These are phyloP conservation scores for Puccinia coronata DNA, from an alignment of 1,284 basidiomycete species.

Conservation along the genomic window DNA sequence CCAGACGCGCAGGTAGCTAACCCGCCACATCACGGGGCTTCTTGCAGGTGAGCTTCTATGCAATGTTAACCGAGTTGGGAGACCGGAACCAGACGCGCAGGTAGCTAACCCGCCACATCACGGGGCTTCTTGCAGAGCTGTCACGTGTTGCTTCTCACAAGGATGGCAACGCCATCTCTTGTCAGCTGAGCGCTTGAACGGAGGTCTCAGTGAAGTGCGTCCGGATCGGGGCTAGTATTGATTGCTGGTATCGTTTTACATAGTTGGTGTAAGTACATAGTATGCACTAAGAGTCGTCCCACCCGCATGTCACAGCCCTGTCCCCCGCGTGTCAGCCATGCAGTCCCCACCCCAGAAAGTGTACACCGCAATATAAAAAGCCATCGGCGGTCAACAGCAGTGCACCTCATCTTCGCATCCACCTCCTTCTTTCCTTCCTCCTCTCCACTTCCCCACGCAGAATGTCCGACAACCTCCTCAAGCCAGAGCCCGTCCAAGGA, in stretches of 20 bases:
- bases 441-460: not conserved
- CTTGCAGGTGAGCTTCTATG: too few relatives aligned
- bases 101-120: too few relatives aligned
- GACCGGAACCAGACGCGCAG: too few relatives aligned
- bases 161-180: too few relatives aligned
- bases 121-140: too few relatives aligned
- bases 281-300: not conserved
- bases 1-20: too few relatives aligned
- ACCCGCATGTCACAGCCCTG: not conserved
- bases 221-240: not conserved
- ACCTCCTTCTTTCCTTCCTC: not conserved
- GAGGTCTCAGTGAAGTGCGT: too few relatives aligned
- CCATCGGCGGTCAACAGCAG: not conserved
- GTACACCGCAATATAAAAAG: not conserved
- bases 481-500: slow-evolving; percentile 17
- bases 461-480: slow-evolving; percentile 41
- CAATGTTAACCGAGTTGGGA: too few relatives aligned
- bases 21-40: too few relatives aligned
- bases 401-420: not conserved
- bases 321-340: not conserved
- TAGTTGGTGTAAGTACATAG: not conserved
- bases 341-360: not conserved
- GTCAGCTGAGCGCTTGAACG: too few relatives aligned
- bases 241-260: not conserved
- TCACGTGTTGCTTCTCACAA: too few relatives aligned